Evolutionary conservation across 768 basidiomycete genomes (phyloP).

Genomic region (Panaeolus cyanescens): DNA sequence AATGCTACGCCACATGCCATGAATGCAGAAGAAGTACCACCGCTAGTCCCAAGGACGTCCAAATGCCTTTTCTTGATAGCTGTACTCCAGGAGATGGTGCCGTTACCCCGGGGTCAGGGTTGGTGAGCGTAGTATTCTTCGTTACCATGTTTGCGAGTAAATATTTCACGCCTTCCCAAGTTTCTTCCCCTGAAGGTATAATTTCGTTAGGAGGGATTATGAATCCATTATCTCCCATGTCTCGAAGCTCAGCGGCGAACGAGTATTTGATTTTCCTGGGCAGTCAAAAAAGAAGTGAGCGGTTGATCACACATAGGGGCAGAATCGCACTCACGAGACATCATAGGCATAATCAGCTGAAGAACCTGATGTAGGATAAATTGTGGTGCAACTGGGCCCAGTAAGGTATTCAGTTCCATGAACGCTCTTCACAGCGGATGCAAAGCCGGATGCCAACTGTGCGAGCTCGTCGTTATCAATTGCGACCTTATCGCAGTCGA

Average conservation of each 20-base stretch:
- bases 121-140: too few relatives aligned
- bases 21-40: too few relatives aligned
- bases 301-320: not conserved
- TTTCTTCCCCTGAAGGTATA: not conserved
- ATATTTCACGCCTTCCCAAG: slow-evolving; percentile 3
- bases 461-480: not conserved
- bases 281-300: not conserved
- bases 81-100: too few relatives aligned
- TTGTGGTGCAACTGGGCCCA: slow-evolving; percentile 3
- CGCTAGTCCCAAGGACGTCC: too few relatives aligned
- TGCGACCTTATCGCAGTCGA: not conserved
- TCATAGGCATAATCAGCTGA: slow-evolving; percentile 2
- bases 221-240: not conserved
- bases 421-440: not conserved
- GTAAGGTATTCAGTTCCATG: not conserved
- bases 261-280: slow-evolving; percentile 8
- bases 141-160: slow-evolving; percentile 2
- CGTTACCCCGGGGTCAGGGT: too few relatives aligned
- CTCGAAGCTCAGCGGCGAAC: slow-evolving; percentile 2
- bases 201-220: not conserved
- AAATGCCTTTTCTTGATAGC: too few relatives aligned
- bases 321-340: slow-evolving; percentile 3
- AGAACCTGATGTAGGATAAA: not conserved
- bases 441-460: not conserved
- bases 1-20: too few relatives aligned